Evolutionary conservation across 805 yeast species (phyloP).

Genomic region (Yarrowia osloensis): DNA sequence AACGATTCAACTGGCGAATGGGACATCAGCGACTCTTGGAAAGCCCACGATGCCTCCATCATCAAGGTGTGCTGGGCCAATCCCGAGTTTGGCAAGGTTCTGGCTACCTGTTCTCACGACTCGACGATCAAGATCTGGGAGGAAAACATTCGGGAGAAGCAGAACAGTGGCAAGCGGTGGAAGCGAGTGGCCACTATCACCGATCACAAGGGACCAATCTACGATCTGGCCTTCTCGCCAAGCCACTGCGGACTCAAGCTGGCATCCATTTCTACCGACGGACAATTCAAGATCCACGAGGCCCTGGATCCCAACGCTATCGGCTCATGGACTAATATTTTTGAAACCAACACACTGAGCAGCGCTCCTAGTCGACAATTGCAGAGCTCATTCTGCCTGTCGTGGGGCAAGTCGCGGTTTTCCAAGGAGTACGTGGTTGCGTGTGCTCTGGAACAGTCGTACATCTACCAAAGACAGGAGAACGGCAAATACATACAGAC

Average conservation of each 20-base stretch:
- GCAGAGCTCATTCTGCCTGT: constrained; percentile 80
- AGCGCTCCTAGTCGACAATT: constrained; percentile 76
- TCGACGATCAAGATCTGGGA: constrained; percentile 89
- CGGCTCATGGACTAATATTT: constrained; percentile 74
- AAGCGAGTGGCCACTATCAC: constrained; percentile 69
- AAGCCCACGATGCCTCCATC: constrained; percentile 89
- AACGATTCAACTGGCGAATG: constrained; percentile 50
- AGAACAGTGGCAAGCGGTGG: constrained; percentile 85
- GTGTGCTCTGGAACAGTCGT: constrained; percentile 84
- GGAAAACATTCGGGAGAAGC: constrained; percentile 76
- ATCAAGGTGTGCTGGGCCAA: constrained; percentile 88
- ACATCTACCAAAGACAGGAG: constrained; percentile 62
- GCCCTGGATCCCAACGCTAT: constrained; percentile 88
- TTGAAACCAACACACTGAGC: constrained; percentile 61
- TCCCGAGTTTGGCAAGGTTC: constrained; percentile 85
- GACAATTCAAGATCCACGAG: constrained; percentile 80
- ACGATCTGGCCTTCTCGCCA: constrained; percentile 89
- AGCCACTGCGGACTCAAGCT: constrained; percentile 75
- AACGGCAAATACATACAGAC: constrained; percentile 49
- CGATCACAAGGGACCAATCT: constrained; percentile 85
- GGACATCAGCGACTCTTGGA: constrained; percentile 87
- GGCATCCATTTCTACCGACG: constrained; percentile 89
- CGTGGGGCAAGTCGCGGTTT: constrained; percentile 90
- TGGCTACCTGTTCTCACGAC: constrained; percentile 89
- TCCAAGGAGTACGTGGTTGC: constrained; percentile 79